Base-by-base conservation (phyloP, 768 basidiomycete species). In the Pholiota microspora region DNA sequence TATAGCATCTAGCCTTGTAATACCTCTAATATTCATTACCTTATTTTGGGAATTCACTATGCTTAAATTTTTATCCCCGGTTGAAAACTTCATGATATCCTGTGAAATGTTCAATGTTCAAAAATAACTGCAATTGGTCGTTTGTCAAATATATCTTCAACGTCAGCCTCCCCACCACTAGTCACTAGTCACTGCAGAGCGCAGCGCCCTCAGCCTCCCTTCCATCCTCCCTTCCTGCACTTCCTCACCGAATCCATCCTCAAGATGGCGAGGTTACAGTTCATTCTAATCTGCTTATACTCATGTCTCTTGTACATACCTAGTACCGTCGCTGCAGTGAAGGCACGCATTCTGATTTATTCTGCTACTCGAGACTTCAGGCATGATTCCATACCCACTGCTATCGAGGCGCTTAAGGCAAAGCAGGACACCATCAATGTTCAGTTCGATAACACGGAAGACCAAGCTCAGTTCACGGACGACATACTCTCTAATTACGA, bases 361-460 rank as follows among this genome's bases (percentile, higher is more conserved):
- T 82, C 85, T 18, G 79, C 79, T 2, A 89, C 86, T 0, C 64
- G 68, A 5, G 80, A 77, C 4, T 92, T 79, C 66, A 73, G 87
- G 54, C 89, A 92, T 62, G 88, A 89, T 56, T 86, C 84, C 2
- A 91, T 91, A 53, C 88, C 88, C 0, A 80, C 82, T 1, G 87
- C 88, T 3, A 80, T 88, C 24, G 68, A 78, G 38, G 79, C 79
- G 0, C 67, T 91, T 35, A 76, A 77, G 53, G 65, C 71, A 1
- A 74, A 71, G 21, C 76, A 75, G 2, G 54, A 71, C n/a, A 62
- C 68, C 0, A 78, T 84, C 53, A 71, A 81, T 56, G 73, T 84
- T 48, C 48, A 71, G 21, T 88, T 91, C 55, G 81, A 83, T 46
- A 75, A 82, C 52, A 85, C 87, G 2, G 89, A 91, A 63, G 86